Base-by-base conservation (phyloP, 139 green algal species). In the Micromonas commoda region DNA sequence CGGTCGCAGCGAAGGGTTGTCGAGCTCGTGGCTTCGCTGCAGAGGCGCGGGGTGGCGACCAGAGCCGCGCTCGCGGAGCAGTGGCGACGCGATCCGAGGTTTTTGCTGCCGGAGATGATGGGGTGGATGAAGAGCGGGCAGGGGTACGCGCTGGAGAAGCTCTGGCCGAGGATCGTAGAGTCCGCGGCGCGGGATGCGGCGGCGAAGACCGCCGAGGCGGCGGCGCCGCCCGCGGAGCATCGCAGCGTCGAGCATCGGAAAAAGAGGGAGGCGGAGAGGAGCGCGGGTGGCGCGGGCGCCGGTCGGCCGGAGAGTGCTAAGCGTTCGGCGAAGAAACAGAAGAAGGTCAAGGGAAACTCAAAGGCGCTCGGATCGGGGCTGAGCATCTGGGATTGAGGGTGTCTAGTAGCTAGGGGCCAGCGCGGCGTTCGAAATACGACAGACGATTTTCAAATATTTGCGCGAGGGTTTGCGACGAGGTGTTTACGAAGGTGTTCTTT, bases 21-120 rank as follows among this genome's bases (percentile, higher is more conserved):
- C 23, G 80, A 85, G 64, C 32, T 87, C 5, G 19, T 87, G 21
- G 4, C 37, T 1, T 60, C 57, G 60, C 51, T 80, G 75, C 54
- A 57, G 23, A 23, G 37, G 31, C 24, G 35, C 20, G 32, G 33
- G 0, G 53, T 80, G 16, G 38, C 57, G 57, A 66, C 33, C 1
- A 23, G 35, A 6, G 57, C 29, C 24, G 32, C 33, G 37, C 29
- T 80, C 16, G 13, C 3, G 13, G 23, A 26, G 28, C 20, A 34
- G 16, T 80, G 61, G 60, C n/a, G 34, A 1, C 26, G 26, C 29
- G 3, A 80, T 16, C 64, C 32, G 3, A 60, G n/a, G 26, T 80
- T 51, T 80, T 51, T 80, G 24, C 32, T 34, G 28, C 34, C 23
- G 13, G 61, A 80, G 37, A 0, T 80, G 4, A 53, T 21, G 13